Evolutionary conservation across 2,329 filamentous ascomycete genomes (phyloP).

Genomic region (Aspergillus tanneri): DNA sequence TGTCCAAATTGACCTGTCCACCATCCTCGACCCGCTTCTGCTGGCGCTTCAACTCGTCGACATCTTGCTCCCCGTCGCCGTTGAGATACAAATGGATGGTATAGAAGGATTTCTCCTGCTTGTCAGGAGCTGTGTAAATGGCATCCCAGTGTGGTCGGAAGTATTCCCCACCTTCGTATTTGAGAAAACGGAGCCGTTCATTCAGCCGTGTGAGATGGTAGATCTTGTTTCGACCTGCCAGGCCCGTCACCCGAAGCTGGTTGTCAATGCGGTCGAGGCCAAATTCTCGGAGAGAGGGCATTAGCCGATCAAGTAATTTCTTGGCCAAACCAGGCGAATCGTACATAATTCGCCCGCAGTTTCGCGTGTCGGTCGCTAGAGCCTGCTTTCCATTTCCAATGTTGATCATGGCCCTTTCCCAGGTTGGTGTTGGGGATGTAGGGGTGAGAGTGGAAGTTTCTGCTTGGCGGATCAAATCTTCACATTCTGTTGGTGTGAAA

Average conservation of each 20-base stretch:
- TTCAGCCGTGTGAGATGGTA: conserved; percentile 56
- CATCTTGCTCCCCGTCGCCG: conserved; percentile 42
- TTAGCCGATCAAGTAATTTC: conserved; percentile 61
- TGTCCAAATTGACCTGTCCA: conserved; percentile 23
- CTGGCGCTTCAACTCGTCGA: conserved; percentile 26
- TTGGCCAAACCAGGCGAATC: conserved; percentile 63
- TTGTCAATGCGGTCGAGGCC: conserved; percentile 41
- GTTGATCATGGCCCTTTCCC: conserved; percentile 70
- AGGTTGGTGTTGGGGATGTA: conserved; percentile 40
- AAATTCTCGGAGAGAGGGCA: conserved; percentile 50
- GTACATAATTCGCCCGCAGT: conserved; percentile 76
- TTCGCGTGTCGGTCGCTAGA: conserved; percentile 58
- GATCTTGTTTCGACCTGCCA: conserved; percentile 42
- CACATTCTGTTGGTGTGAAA: conserved; percentile 64
- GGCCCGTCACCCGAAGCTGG: conserved; percentile 47
- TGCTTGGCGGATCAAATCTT: conserved; percentile 53
- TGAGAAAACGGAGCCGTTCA: conserved; percentile 71
- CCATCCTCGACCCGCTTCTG: conserved; percentile 17
- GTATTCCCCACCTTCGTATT: conserved; percentile 69
- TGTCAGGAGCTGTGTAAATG: conserved; percentile 58
- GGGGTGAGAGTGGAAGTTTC: conserved; percentile 42
- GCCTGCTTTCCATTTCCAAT: conserved; percentile 61
- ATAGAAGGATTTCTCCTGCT: conserved; percentile 51
- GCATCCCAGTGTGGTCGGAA: conserved; percentile 72
- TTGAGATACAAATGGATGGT: conserved; percentile 59